Base-by-base conservation (phyloP, 2,329 filamentous ascomycete species). In the Fusarium kyushuense region DNA sequence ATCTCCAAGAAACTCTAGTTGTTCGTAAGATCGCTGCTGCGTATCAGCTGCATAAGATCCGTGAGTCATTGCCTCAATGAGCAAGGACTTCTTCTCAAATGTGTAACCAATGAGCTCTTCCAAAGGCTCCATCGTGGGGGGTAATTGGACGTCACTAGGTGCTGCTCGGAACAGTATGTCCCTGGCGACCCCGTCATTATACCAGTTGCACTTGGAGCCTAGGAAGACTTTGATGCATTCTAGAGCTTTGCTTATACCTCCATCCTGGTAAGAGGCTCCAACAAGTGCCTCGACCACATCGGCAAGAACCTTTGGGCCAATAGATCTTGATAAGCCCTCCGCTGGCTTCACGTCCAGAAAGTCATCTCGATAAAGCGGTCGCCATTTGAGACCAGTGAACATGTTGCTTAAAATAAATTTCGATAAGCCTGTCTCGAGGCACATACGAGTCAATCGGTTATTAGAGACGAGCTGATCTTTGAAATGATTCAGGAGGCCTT, bases 1-100 rank as follows among this genome's bases (percentile, higher is more conserved):
- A 71, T 98, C 95, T 1, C 95, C 95, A 0, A 97, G 81, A 72
- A 96, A 97, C 74, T 97, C 95, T 1, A 97, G 85, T 0, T 94
- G 87, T 69, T 97, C 92, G 14, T 88, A 84, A 1, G 80, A 79
- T 45, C 74, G 71, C 16, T 67, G 63, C 3, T 65, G 59, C 23
- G 79, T 83, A 4, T 82, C 82, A 6, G 84, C 81, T 17, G 80
- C 78, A 30, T 81, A 82, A 0, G 92, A 94, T 0, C 88, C 82
- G 74, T 97, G 94, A 0, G 94, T 97, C 49, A 95, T 82, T 4
- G 94, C 92, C 79, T 97, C 92, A 0, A 91, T 74, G 1, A 97
- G 83, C 1, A 97, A 81, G 1, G 83, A 75, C 66, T 89, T 88
- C 70, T 92, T 89, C 2, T 67, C 78, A 77, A 97, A 97, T 0